phyloP scores from a whole-genome alignment of 441 rosid species.

The Lagerstroemia fauriei region DNA sequence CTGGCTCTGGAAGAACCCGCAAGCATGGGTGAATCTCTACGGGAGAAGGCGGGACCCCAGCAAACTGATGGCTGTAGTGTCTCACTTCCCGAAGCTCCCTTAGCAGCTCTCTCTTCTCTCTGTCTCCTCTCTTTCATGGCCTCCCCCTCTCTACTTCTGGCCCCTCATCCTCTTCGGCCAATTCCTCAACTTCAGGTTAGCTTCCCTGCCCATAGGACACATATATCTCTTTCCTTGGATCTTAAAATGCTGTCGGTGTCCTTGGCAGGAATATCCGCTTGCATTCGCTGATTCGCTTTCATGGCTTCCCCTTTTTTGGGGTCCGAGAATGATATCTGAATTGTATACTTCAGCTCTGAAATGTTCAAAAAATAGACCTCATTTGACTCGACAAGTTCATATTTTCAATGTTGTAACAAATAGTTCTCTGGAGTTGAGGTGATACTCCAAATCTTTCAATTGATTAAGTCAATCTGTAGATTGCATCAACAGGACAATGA shows the following conservation, averaged over 20 bases:
- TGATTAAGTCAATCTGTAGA: neutral
- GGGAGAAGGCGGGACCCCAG: conserved; percentile 72
- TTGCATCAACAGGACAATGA: neutral
- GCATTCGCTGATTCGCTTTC: neutral
- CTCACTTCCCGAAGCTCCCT: conserved; percentile 68
- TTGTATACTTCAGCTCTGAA: too few species aligned
- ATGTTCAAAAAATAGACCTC: too few species aligned
- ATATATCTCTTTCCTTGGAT: too few species aligned
- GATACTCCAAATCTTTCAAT: neutral
- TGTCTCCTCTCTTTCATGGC: conserved; percentile 75
- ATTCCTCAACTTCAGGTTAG: conserved; percentile 86
- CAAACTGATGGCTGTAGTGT: conserved; percentile 65
- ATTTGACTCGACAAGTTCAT: neutral
- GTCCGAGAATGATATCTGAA: neutral
- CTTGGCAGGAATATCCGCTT: too few species aligned
- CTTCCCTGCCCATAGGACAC: neutral
- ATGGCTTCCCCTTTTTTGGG: neutral
- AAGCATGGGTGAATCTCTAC: conserved; percentile 74
- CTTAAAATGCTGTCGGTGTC: too few species aligned
- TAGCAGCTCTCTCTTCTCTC: conserved; percentile 71
- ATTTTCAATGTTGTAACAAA: neutral
- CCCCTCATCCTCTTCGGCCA: conserved; percentile 79
- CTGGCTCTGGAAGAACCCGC: conserved; percentile 78
- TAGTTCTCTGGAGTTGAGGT: neutral
- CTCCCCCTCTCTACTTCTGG: conserved; percentile 85